Percentiles rank a stretch among this genome's conserved stretches.
phyloP scores from a whole-genome alignment of 2,329 filamentous ascomycete species.

The Bipolaris victoriae region DNA sequence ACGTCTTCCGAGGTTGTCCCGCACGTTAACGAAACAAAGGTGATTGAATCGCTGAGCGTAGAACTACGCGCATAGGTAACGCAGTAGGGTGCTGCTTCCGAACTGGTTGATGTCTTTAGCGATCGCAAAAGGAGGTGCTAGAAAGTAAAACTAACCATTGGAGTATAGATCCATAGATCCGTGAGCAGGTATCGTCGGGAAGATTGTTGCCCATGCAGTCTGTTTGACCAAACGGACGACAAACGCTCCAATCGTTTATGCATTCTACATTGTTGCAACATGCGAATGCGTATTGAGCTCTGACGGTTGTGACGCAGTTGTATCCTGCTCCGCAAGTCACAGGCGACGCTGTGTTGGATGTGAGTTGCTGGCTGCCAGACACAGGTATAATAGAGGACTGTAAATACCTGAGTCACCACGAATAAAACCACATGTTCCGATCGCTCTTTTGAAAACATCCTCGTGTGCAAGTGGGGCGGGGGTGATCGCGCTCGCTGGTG shows the following conservation, averaged over 20 bases:
- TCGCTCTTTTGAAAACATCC: constrained; percentile 10
- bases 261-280: constrained; percentile 17
- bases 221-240: constrained; percentile 4
- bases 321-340: constrained; percentile 13
- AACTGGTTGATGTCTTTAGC: constrained; percentile 1
- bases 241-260: constrained; percentile 2
- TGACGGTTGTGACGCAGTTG: constrained; percentile 7
- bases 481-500: constrained; percentile 8
- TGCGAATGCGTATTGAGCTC: neutral
- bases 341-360: constrained; percentile 5
- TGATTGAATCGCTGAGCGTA: constrained; percentile 1
- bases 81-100: constrained; percentile 8
- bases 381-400: neutral
- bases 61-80: constrained; percentile 8
- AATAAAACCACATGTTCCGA: constrained; percentile 15
- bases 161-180: constrained; percentile 7
- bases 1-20: constrained; percentile 8
- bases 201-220: constrained; percentile 8
- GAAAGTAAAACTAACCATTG: constrained; percentile 3
- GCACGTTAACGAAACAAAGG: constrained; percentile 8
- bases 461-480: constrained; percentile 4
- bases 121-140: neutral
- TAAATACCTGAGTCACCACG: constrained; percentile 15
- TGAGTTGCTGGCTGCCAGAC: neutral
- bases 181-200: neutral